Percentiles rank a stretch among this genome's conserved stretches.
phyloP scores from a whole-genome alignment of 345 rosid genomes.

The Gossypium herbaceum region DNA sequence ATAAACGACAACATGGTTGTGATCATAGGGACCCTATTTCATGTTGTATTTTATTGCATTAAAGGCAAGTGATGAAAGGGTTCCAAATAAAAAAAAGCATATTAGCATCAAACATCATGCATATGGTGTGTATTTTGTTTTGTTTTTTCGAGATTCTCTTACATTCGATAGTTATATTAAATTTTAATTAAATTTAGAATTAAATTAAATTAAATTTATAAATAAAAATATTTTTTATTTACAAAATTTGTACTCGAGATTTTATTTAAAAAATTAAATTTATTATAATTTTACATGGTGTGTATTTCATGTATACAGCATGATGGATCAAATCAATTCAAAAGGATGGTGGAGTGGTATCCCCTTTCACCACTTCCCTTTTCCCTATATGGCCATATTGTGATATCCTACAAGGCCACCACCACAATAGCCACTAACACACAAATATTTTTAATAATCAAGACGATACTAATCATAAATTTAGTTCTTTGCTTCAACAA shows the following conservation, averaged over 20 bases:
- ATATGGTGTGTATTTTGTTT: background rate
- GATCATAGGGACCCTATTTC: background rate
- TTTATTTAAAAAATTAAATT: no score
- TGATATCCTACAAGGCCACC: conserved; percentile 2
- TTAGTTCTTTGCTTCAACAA: background rate
- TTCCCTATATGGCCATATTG: background rate
- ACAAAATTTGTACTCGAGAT: no score
- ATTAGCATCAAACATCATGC: background rate
- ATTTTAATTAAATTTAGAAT: no score
- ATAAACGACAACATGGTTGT: background rate
- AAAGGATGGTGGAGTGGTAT: background rate
- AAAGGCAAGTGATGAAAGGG: background rate
- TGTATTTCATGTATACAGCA: background rate
- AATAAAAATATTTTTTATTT: no score
- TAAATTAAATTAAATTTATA: no score
- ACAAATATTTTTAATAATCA: background rate
- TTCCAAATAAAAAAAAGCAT: background rate
- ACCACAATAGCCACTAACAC: background rate
- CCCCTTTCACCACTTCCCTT: background rate
- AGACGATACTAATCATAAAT: background rate
- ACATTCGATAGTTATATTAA: no score
- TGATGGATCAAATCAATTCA: background rate
- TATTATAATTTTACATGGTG: no score
- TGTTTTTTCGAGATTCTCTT: rapidly evolving
- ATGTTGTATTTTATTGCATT: background rate